These are phyloP conservation scores for Talaromyces atroroseus DNA, from an alignment of 2,329 filamentous ascomycete genomes.

Conservation along the genomic window DNA sequence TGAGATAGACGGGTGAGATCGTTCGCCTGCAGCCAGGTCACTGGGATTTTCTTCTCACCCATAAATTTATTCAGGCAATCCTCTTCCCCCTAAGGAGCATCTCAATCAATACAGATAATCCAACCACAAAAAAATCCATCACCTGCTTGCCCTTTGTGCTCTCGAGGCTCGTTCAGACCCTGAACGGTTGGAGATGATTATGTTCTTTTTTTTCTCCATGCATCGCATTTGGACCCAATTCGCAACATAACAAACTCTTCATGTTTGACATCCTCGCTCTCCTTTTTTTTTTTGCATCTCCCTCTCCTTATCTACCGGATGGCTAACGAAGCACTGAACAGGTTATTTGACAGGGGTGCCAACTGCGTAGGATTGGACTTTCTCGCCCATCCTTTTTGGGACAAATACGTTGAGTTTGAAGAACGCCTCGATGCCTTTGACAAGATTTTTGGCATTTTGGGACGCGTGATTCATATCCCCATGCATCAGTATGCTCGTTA, in stretches of 20 bases:
- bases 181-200: slow-evolving; percentile 33
- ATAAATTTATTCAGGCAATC: slow-evolving; percentile 39
- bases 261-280: slow-evolving; percentile 46
- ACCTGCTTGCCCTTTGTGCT: slow-evolving; percentile 22
- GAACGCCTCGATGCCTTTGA: slow-evolving; percentile 80
- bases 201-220: slow-evolving; percentile 27
- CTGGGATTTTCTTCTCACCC: slow-evolving; percentile 48
- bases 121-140: slow-evolving; percentile 21
- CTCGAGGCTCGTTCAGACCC: slow-evolving; percentile 25
- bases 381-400: slow-evolving; percentile 93
- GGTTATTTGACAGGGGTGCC: slow-evolving; percentile 87
- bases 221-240: slow-evolving; percentile 33
- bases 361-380: slow-evolving; percentile 86
- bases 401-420: slow-evolving; percentile 97
- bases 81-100: slow-evolving; percentile 37
- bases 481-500: slow-evolving; percentile 95
- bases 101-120: slow-evolving; percentile 24
- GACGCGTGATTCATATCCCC: slow-evolving; percentile 78
- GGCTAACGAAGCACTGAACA: slow-evolving; percentile 45
- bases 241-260: slow-evolving; percentile 33
- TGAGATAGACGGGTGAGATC: slow-evolving; percentile 56
- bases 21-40: slow-evolving; percentile 51
- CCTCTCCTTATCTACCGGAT: slow-evolving; percentile 13
- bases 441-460: slow-evolving; percentile 77
- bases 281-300: slow-evolving; percentile 26